Evolutionary conservation across 164 flowering plant genomes (phyloP).

Genomic region (Vitis labrusca): DNA sequence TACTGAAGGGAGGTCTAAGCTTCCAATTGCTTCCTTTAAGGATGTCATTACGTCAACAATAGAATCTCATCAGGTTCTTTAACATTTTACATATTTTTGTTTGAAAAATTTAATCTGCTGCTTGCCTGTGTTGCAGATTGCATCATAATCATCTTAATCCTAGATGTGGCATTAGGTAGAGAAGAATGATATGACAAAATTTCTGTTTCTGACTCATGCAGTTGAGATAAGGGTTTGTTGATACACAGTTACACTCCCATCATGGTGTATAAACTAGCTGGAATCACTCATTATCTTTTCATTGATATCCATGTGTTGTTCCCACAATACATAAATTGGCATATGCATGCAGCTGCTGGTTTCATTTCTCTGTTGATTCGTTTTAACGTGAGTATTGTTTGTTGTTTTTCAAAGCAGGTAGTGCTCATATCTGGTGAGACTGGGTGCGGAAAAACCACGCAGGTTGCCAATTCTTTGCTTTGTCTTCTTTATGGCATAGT

Average conservation of each 20-base stretch:
- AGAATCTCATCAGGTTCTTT: conserved; percentile 76
- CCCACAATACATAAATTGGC: too few relatives aligned
- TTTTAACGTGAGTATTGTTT: neutral
- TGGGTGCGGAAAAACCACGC: conserved; percentile 99
- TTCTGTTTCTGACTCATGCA: neutral
- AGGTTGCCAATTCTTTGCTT: conserved; percentile 52
- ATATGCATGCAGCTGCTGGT: too few relatives aligned
- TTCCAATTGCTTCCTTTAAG: conserved; percentile 78
- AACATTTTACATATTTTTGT: neutral
- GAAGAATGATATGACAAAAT: neutral
- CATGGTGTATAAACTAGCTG: too few relatives aligned
- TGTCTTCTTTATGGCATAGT: conserved; percentile 10
- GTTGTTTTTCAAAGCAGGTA: conserved; percentile 54
- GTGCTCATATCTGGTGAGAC: conserved; percentile 97
- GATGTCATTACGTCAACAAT: conserved; percentile 71
- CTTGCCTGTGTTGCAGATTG: neutral
- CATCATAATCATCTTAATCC: neutral
- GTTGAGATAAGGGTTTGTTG: neutral
- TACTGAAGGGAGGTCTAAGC: conserved; percentile 57
- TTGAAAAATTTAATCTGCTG: neutral
- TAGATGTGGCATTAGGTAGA: neutral
- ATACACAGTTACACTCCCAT: too few relatives aligned
- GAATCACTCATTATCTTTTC: too few relatives aligned
- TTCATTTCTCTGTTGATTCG: neutral
- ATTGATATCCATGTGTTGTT: too few relatives aligned